Evolutionary conservation across 805 yeast genomes (phyloP).

Genomic region (Danielia oregonensis): DNA sequence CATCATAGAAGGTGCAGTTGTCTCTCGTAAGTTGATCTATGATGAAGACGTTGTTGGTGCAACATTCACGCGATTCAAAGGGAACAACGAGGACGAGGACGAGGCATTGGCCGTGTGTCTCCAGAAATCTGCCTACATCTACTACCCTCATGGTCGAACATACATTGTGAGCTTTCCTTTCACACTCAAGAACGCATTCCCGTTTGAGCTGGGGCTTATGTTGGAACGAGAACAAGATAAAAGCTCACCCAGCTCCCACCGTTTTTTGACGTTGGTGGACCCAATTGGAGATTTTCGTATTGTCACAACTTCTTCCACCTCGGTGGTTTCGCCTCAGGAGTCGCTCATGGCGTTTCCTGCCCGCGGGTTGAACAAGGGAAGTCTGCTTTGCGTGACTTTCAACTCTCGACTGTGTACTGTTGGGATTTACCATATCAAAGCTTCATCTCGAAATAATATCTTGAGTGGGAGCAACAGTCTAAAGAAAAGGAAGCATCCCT

Average conservation of each 20-base stretch:
- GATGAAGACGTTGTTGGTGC: slow-evolving; percentile 55
- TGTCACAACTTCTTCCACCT: slow-evolving; percentile 66
- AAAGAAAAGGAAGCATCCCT: slow-evolving; percentile 24
- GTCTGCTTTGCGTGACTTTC: slow-evolving; percentile 54
- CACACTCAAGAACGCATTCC: slow-evolving; percentile 52
- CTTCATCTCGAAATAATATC: slow-evolving; percentile 20
- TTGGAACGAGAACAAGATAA: slow-evolving; percentile 40
- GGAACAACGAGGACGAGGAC: slow-evolving; percentile 8
- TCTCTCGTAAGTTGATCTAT: slow-evolving; percentile 47
- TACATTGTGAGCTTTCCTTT: slow-evolving; percentile 70
- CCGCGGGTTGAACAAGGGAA: slow-evolving; percentile 27
- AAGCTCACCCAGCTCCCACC: slow-evolving; percentile 12
- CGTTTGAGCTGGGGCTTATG: slow-evolving; percentile 66
- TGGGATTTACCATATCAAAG: slow-evolving; percentile 53
- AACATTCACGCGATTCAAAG: slow-evolving; percentile 52
- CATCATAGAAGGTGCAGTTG: slow-evolving; percentile 48
- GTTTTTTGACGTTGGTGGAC: slow-evolving; percentile 67
- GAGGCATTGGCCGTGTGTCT: slow-evolving; percentile 59
- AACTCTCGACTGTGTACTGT: slow-evolving; percentile 44
- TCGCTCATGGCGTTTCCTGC: slow-evolving; percentile 53
- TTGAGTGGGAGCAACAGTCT: slow-evolving; percentile 1
- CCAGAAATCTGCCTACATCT: slow-evolving; percentile 57
- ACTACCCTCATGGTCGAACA: slow-evolving; percentile 55
- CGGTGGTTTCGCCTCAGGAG: slow-evolving; percentile 58
- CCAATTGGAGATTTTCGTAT: slow-evolving; percentile 73